Evolutionary conservation across 2,329 filamentous ascomycete genomes (phyloP).

Genomic region (Neonectria hederae): DNA sequence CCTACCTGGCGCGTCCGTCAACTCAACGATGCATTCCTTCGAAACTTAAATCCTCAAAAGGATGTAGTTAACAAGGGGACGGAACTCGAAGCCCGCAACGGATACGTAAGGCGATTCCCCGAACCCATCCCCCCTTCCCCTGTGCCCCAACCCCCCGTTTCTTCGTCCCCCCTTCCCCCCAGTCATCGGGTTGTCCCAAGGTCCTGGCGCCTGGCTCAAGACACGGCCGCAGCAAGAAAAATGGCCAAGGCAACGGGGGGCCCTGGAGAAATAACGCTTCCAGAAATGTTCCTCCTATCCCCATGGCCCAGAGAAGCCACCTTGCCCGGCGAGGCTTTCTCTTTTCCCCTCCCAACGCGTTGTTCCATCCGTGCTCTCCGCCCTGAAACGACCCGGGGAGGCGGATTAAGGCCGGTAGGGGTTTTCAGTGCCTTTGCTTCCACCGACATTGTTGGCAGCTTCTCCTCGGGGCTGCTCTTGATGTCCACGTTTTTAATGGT

Average conservation of each 20-base stretch:
- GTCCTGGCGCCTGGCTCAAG: neutral
- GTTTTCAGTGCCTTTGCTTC: neutral
- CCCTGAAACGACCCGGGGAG: conserved; percentile 23
- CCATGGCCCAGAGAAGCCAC: conserved; percentile 18
- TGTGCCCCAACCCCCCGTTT: neutral
- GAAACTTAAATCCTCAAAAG: neutral
- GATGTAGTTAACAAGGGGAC: neutral
- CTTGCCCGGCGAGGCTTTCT: conserved; percentile 9
- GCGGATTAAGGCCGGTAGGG: conserved; percentile 7
- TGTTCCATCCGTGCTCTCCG: conserved; percentile 10
- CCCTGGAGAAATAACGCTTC: conserved; percentile 2
- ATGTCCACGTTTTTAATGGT: neutral
- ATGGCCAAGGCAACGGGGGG: neutral
- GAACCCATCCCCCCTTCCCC: neutral
- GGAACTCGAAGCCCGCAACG: neutral
- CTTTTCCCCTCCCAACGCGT: neutral
- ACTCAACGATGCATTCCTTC: neutral
- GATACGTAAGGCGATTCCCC: neutral
- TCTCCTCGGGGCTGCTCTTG: neutral
- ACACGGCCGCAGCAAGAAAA: neutral
- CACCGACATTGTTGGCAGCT: neutral
- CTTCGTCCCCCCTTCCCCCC: too few relatives aligned
- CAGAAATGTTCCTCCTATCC: conserved; percentile 27
- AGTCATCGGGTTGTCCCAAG: neutral
- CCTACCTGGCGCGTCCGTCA: neutral